Conservation (phyloP, 1,139 yeast species). For the Saccharomyces hybrid region DNA sequence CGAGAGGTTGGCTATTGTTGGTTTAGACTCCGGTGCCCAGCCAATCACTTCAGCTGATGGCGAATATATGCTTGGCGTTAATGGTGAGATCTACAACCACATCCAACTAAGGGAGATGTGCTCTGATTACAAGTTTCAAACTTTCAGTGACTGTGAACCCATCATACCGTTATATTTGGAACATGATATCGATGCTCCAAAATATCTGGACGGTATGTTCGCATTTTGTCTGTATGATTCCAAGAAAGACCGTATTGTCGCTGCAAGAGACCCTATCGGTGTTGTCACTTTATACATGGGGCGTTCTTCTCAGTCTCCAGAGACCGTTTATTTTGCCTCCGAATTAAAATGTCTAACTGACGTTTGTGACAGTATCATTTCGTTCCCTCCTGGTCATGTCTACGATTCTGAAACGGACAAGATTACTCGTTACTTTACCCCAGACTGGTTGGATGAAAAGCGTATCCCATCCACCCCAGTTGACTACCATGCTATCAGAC, state of each 20-base stretch:
- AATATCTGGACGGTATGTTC: conserved; percentile 94
- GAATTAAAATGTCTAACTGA: conserved; percentile 90
- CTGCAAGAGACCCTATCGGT: conserved; percentile 98
- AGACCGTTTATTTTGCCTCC: conserved; percentile 81
- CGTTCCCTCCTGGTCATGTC: conserved; percentile 98
- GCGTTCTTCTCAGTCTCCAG: conserved; percentile 58
- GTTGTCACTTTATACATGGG: conserved; percentile 96
- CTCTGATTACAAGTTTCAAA: conserved; percentile 66
- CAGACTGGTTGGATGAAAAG: conserved; percentile 86
- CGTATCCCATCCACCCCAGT: conserved; percentile 68
- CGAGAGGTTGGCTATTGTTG: conserved; percentile 94
- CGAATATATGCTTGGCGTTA: conserved; percentile 70
- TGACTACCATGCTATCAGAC: conserved; percentile 66
- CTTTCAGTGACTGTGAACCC: conserved; percentile 94
- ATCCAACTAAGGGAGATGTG: conserved; percentile 75
- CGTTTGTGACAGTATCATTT: conserved; percentile 84
- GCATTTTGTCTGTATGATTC: conserved; percentile 90
- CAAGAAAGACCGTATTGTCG: conserved; percentile 75
- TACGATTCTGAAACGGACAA: conserved; percentile 87
- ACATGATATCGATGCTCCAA: conserved; percentile 85
- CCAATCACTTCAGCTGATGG: conserved; percentile 83
- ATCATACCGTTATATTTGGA: conserved; percentile 87
- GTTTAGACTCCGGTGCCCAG: conserved; percentile 95
- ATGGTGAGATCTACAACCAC: conserved; percentile 98
- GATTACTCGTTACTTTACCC: conserved; percentile 79